These are phyloP conservation scores for Candida andamanensis DNA, from an alignment of 805 yeast species.

Conservation along the genomic window DNA sequence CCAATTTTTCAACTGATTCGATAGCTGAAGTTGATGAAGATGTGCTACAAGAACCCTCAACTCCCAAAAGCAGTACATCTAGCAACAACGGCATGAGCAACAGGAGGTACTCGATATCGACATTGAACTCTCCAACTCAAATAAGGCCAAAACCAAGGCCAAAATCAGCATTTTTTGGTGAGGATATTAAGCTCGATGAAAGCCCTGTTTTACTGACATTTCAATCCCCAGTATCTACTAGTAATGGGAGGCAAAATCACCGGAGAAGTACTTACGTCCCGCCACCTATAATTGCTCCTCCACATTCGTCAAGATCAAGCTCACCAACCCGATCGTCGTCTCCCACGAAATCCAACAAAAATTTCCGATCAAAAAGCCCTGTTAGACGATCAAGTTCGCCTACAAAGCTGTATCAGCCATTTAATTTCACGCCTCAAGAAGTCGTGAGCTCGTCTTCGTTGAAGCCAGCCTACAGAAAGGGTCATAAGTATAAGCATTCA, in stretches of 20 bases:
- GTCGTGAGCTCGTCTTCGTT: conserved; percentile 23
- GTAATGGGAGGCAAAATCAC: neutral
- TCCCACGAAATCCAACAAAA: conserved; percentile 24
- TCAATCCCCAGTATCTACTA: conserved; percentile 2
- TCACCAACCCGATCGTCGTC: conserved; percentile 26
- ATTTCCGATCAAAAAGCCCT: conserved; percentile 28
- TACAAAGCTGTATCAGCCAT: conserved; percentile 40
- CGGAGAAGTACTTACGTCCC: conserved; percentile 10
- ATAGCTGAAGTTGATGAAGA: conserved; percentile 14
- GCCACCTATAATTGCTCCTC: conserved; percentile 14
- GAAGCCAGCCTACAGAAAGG: conserved; percentile 74
- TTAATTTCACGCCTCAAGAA: conserved; percentile 59
- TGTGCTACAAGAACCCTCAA: conserved; percentile 1
- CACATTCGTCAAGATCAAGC: conserved; percentile 15
- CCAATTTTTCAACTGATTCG: conserved; percentile 32
- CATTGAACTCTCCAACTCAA: conserved; percentile 15
- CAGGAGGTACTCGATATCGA: conserved; percentile 17
- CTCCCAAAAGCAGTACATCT: conserved; percentile 3
- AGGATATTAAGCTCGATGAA: conserved; percentile 15
- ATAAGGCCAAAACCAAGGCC: conserved; percentile 25
- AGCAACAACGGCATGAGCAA: conserved; percentile 3
- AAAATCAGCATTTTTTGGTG: conserved; percentile 28
- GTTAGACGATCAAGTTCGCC: conserved; percentile 19
- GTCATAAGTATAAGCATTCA: conserved; percentile 93
- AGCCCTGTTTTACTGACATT: conserved; percentile 1